Evolutionary conservation across 371 early-diverging fungal species (phyloP).

Genomic region (Circinella umbellata): DNA sequence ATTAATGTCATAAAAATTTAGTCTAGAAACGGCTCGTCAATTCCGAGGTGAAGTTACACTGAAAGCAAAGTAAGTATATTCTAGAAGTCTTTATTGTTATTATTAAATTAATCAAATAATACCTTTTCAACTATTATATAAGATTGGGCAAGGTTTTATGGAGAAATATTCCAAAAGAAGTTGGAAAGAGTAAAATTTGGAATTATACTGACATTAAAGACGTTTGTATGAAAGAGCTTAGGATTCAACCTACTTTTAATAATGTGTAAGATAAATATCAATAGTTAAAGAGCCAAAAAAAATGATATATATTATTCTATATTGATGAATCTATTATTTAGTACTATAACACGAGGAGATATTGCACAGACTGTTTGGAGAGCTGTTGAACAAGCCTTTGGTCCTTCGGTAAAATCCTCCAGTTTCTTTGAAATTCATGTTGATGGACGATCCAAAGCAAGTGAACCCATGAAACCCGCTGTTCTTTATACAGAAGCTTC

Average conservation of each 20-base stretch:
- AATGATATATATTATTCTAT: too few relatives aligned
- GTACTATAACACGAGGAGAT: conserved; percentile 31
- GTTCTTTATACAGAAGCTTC: conserved; percentile 38
- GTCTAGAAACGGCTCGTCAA: conserved; percentile 34
- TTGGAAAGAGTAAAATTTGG: conserved; percentile 34
- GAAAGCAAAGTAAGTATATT: conserved; percentile 39
- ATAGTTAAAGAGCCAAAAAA: too few relatives aligned
- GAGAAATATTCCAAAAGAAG: conserved; percentile 22
- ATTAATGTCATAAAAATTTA: not conserved
- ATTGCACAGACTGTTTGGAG: conserved; percentile 3
- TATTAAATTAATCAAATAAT: too few relatives aligned
- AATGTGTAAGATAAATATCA: conserved; percentile 32
- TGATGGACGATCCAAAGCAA: conserved; percentile 34
- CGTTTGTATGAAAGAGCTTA: conserved; percentile 34
- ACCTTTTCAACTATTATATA: too few relatives aligned
- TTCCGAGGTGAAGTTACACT: conserved; percentile 45
- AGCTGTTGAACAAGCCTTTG: conserved; percentile 12
- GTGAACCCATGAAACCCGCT: conserved; percentile 22
- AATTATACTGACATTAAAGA: conserved; percentile 42
- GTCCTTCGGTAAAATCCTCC: conserved; percentile 10
- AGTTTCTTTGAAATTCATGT: conserved; percentile 46
- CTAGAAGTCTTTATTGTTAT: too few relatives aligned
- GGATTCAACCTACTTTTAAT: conserved; percentile 40
- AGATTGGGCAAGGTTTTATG: conserved; percentile 54
- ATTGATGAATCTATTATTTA: conserved; percentile 2